Evolutionary conservation across 2,329 filamentous ascomycete species (phyloP).

Genomic region (Botryotinia narcissicola): DNA sequence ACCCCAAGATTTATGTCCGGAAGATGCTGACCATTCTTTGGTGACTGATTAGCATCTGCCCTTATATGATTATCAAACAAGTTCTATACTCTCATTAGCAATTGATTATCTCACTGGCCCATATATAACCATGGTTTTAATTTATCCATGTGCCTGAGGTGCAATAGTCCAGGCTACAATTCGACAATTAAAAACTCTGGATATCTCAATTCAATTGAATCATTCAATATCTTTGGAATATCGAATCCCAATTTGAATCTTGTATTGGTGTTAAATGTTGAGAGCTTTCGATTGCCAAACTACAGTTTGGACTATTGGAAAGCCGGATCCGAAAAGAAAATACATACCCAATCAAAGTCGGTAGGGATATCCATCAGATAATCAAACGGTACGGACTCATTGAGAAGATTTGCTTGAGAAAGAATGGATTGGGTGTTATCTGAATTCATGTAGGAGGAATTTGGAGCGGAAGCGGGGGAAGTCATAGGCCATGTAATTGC

Average conservation of each 20-base stretch:
- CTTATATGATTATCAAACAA: background rate
- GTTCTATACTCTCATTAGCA: background rate
- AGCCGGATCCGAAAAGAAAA: background rate
- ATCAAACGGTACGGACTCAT: background rate
- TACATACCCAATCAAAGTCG: conserved; percentile 9
- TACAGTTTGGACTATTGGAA: background rate
- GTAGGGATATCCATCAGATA: background rate
- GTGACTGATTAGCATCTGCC: background rate
- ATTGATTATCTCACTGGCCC: background rate
- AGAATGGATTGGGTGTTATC: background rate
- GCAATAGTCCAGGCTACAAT: background rate
- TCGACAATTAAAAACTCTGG: background rate
- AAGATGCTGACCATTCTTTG: background rate
- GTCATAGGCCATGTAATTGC: background rate
- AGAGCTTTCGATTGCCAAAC: background rate
- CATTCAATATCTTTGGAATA: background rate
- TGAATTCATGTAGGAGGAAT: background rate
- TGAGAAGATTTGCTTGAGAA: background rate
- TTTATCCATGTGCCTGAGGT: background rate
- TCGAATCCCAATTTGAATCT: background rate
- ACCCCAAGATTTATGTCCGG: background rate
- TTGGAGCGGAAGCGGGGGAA: background rate
- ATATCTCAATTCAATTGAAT: background rate
- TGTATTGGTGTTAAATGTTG: background rate
- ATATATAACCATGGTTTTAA: background rate